These are phyloP conservation scores for Picochlorum sp. DNA, from an alignment of 139 green algal species.

Conservation along the genomic window DNA sequence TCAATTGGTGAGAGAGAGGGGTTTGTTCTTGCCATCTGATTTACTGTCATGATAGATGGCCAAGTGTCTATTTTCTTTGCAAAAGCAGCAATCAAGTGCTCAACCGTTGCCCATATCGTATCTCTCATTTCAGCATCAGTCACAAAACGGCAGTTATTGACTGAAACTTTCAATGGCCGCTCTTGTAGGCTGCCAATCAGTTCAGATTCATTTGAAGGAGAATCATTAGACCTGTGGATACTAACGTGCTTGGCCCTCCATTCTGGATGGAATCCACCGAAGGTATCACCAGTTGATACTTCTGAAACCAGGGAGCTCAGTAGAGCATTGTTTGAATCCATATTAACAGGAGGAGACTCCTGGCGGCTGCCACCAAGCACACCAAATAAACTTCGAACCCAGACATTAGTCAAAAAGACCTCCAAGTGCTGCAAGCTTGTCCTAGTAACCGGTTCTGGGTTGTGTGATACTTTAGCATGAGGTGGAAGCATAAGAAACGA, in stretches of 20 bases:
- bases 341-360: too few relatives aligned
- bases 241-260: neutral
- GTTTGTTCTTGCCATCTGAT: neutral
- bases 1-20: neutral
- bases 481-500: constrained; percentile 8
- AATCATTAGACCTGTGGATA: neutral
- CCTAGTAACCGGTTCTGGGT: neutral
- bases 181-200: neutral
- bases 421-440: neutral
- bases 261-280: too few relatives aligned
- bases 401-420: neutral
- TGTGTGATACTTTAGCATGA: neutral
- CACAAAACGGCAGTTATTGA: constrained; percentile 29
- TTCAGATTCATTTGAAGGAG: neutral
- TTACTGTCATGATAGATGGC: too few relatives aligned
- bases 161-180: constrained; percentile 20
- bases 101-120: constrained; percentile 18
- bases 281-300: too few relatives aligned
- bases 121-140: constrained; percentile 21
- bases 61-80: too few relatives aligned
- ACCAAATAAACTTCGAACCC: too few relatives aligned
- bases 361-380: too few relatives aligned
- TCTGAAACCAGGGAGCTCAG: too few relatives aligned
- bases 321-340: too few relatives aligned
- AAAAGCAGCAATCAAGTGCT: constrained; percentile 18